Conservation (phyloP, 1,284 basidiomycete genomes). For the Phellinidium pouzarii region DNA sequence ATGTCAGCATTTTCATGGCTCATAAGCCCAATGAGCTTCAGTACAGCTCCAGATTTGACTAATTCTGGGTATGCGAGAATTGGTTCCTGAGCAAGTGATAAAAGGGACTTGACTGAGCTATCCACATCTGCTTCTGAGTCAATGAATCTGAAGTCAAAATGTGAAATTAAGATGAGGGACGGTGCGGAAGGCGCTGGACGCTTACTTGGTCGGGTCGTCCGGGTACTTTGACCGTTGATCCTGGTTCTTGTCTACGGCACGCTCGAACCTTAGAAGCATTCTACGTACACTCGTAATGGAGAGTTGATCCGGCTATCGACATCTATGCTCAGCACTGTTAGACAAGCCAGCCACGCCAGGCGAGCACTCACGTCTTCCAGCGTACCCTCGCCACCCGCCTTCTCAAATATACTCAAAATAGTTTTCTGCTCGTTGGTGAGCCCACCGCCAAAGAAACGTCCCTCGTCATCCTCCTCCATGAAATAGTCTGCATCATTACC, state of each 20-base stretch:
- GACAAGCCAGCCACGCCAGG: conserved; percentile 21
- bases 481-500: conserved; percentile 87
- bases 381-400: conserved; percentile 50
- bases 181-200: conserved; percentile 1
- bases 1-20: conserved; percentile 94
- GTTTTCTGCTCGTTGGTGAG: conserved; percentile 87
- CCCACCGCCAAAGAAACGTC: conserved; percentile 90
- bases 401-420: conserved; percentile 85
- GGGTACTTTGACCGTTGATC: conserved; percentile 91
- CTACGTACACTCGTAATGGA: conserved; percentile 67
- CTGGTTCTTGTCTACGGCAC: conserved; percentile 88
- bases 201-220: conserved; percentile 83
- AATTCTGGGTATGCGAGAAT: conserved; percentile 85
- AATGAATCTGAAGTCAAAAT: conserved; percentile 70
- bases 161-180: neutral
- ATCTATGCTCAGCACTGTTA: conserved; percentile 27
- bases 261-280: conserved; percentile 77
- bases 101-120: conserved; percentile 74
- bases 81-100: conserved; percentile 87
- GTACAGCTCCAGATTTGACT: conserved; percentile 65
- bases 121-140: conserved; percentile 97
- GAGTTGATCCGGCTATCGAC: conserved; percentile 52
- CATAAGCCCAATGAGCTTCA: conserved; percentile 75
- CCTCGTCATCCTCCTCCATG: conserved; percentile 85
- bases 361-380: conserved; percentile 52